Conservation (phyloP, 805 yeast genomes). For the Teunomyces gatunensis region DNA sequence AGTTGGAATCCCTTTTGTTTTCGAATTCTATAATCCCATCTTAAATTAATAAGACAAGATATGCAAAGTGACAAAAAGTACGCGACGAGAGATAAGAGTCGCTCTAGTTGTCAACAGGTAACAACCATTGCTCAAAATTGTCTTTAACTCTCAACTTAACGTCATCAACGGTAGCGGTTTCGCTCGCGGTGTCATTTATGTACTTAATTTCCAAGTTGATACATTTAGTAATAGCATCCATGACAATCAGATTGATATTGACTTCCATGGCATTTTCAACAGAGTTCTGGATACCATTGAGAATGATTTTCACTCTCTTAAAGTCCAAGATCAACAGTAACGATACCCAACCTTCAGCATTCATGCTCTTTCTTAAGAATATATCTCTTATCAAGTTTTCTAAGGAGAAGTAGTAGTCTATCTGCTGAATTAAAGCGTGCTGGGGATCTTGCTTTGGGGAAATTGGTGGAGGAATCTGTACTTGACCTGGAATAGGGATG, state of each 20-base stretch:
- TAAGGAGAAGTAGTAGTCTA: slow-evolving; percentile 86
- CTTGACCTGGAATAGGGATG: slow-evolving; percentile 16
- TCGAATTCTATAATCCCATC: slow-evolving; percentile 3
- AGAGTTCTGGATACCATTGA: slow-evolving; percentile 37
- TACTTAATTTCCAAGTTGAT: slow-evolving; percentile 48
- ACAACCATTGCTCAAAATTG: slow-evolving; percentile 66
- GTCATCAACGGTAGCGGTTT: slow-evolving; percentile 40
- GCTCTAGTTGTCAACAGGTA: slow-evolving; percentile 35
- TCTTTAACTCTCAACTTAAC: slow-evolving; percentile 58
- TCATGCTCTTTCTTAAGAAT: slow-evolving; percentile 79
- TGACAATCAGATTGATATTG: slow-evolving; percentile 33
- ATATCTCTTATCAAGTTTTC: slow-evolving; percentile 86
- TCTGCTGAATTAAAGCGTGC: slow-evolving; percentile 53
- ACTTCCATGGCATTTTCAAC: slow-evolving; percentile 24
- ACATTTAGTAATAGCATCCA: slow-evolving; percentile 54
- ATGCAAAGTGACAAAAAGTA: slow-evolving; percentile 2
- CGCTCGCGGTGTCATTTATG: slow-evolving; percentile 30
- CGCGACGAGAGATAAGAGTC: background rate
- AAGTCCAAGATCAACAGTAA: slow-evolving; percentile 62
- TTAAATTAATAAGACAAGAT: background rate
- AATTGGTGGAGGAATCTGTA: slow-evolving; percentile 44
- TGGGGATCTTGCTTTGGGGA: slow-evolving; percentile 46
- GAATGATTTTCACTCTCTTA: slow-evolving; percentile 65
- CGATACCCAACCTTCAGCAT: slow-evolving; percentile 69
- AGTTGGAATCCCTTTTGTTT: slow-evolving; percentile 1